Evolutionary conservation across 2,329 filamentous ascomycete species (phyloP), one percentile per base, ranked within the genome.

Genomic region (Talaromyces sp.): DNA sequence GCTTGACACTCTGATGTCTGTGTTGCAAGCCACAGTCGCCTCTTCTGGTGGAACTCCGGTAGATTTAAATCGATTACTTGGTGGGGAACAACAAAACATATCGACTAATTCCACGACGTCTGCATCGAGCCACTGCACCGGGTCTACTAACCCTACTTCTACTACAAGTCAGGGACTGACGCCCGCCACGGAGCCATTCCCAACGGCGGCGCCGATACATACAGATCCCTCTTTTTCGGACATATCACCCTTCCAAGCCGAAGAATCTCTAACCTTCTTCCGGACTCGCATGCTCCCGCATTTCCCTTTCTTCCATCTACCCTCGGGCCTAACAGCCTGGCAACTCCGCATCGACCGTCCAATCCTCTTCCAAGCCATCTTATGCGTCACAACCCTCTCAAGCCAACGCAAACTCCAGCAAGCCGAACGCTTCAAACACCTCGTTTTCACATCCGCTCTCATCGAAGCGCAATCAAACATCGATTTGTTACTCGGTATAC

Each of bases 361-460:
- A 0, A 70, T 77, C 47, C 63, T 80, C 22, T 69, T 78, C n/a
- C 74, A 73, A 27, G 76, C 78, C 22, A 79, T 80, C 59, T 19
- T 72, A 34, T 73, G 73, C 1, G 76, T 79, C 1, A 72, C 74
- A 6, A 71, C 73, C 1, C 72, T 73, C 49, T 75, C 76, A 7
- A 73, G 71, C 5, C 67, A 72, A 51, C 65, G 72, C 63, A 75
- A 71, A 63, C 40, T 73, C 3, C 34, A 31, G 40, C 72, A 72
- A 43, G 69, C 68, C 3, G 72, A 74, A 25, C 70, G 76, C 47
- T 68, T 80, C 43, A 78, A 77, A 64, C 71, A 38, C 10, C 29
- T 70, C 1, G n/a, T 80, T 5, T 72, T 70, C 25, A 70, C 70
- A 54, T 73, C 74, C 11, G 69, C 72, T 3, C 60, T 78, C 13